Evolutionary conservation across 257 asterid genomes (phyloP).

Genomic region (Nicotiana otophora): DNA sequence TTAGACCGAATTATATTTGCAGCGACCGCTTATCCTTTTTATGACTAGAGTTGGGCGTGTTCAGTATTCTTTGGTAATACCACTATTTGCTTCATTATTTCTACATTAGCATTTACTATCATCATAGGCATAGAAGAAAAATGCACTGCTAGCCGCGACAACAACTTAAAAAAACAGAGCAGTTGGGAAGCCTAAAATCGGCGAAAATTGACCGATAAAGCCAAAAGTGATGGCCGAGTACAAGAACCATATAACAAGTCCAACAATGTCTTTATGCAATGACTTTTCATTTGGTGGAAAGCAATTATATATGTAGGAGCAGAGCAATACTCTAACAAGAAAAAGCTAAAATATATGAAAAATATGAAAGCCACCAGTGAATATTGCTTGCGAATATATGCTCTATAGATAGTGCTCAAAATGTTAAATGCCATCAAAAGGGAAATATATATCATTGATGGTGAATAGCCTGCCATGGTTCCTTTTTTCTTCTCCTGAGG

Average conservation of each 20-base stretch:
- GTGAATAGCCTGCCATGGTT: too few relatives aligned
- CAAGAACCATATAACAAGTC: slow-evolving; percentile 7
- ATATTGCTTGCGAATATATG: not conserved
- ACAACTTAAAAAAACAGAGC: too few relatives aligned
- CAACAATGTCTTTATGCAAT: not conserved
- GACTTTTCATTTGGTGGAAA: not conserved
- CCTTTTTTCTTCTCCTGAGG: not conserved
- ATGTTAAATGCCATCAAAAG: not conserved
- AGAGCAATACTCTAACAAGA: not conserved
- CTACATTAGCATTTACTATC: not conserved
- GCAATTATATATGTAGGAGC: not conserved
- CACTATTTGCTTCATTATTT: too few relatives aligned
- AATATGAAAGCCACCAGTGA: not conserved
- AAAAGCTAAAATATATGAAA: not conserved
- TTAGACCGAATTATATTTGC: too few relatives aligned
- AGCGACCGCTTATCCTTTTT: too few relatives aligned
- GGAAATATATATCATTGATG: too few relatives aligned
- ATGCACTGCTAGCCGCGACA: too few relatives aligned
- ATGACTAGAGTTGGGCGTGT: too few relatives aligned
- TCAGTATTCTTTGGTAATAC: too few relatives aligned
- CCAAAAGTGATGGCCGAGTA: not conserved
- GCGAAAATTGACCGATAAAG: too few relatives aligned
- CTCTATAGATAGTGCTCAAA: not conserved
- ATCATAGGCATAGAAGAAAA: not conserved
- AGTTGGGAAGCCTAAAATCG: too few relatives aligned